Evolutionary conservation across 805 yeast species (phyloP).

Genomic region (Ogataea ganodermae): DNA sequence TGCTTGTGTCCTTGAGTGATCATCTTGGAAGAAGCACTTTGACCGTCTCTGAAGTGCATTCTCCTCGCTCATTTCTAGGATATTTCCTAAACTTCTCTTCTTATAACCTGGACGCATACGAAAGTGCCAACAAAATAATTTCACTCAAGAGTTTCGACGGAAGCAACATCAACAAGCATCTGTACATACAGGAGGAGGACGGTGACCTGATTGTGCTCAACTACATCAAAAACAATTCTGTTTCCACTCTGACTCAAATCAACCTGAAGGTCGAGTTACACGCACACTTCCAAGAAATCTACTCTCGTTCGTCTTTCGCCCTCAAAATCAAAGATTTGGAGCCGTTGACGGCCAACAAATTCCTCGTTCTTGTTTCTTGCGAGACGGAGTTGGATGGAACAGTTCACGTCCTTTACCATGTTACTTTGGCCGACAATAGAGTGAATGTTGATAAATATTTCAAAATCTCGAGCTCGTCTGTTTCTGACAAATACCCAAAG

Average conservation of each 20-base stretch:
- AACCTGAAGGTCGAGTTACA: conserved; percentile 22
- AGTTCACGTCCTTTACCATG: not conserved
- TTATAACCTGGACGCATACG: conserved; percentile 25
- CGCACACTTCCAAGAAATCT: conserved; percentile 36
- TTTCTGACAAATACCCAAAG: conserved; percentile 11
- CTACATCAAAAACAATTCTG: conserved; percentile 35
- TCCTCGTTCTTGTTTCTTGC: conserved; percentile 53
- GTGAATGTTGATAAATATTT: conserved; percentile 3
- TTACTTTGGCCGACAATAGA: not conserved
- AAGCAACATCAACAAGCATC: conserved; percentile 48
- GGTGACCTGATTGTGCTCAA: conserved; percentile 43
- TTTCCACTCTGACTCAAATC: conserved; percentile 32
- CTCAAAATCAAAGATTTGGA: conserved; percentile 64
- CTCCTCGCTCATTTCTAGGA: conserved; percentile 25
- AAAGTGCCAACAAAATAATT: conserved; percentile 49
- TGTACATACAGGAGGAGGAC: conserved; percentile 47
- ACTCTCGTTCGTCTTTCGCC: conserved; percentile 53
- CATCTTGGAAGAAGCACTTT: conserved; percentile 59
- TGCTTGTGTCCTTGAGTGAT: conserved; percentile 66
- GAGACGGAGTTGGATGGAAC: conserved; percentile 25
- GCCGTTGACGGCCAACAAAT: conserved; percentile 43
- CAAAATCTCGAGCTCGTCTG: conserved; percentile 5
- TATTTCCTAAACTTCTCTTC: conserved; percentile 18
- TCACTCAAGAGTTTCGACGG: conserved; percentile 47
- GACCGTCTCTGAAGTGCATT: conserved; percentile 23